Base-by-base conservation (phyloP, 2,329 filamentous ascomycete genomes). In the Ophiocordyceps australis region DNA sequence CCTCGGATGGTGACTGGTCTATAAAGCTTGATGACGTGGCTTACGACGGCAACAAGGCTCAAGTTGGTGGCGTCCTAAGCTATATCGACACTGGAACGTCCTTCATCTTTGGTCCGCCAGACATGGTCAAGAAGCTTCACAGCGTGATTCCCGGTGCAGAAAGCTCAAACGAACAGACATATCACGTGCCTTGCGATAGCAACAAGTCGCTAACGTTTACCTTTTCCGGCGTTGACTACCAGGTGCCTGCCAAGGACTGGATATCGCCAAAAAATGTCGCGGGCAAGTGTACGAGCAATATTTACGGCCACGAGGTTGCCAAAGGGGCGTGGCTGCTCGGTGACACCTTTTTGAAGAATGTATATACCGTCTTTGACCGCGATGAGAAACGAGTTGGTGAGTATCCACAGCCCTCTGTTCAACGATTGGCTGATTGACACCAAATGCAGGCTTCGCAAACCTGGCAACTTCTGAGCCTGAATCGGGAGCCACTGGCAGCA, bases 51-150 rank as follows among this genome's bases (percentile, higher is more conserved):
- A 58, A 63, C 22, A 52, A 58, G 7, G 60, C 63, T 9, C 57
- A 62, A n/a, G 54, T 74, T 19, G 67, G 62, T 9, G 55, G 53
- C 20, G 47, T 59, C 25, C 56, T 58, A 2, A 78, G 74, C 17
- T 81, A 83, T 43, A 74, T 92, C 36, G 83, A 92, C 47, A 83
- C 79, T 0, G 82, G 82, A 25, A 89, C 82, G 0, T 79, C 74
- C 0, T 89, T 75, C 44, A 65, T 82, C 16, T 72, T 92, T 34
- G 68, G 79, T 5, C 78, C 81, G 1, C 49, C 59, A 1, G 52
- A 54, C 3, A 73, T 83, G 38, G 77, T 81, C 2, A 57, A 63
- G 23, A 57, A 62, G 8, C 42, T 93, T 6, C 80, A 91, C 49
- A 54, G 58, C 17, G 49, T 69, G 17, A 71, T 93, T 19, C 65